phyloP scores from a whole-genome alignment of 805 yeast species.

The Candida succiphila region DNA sequence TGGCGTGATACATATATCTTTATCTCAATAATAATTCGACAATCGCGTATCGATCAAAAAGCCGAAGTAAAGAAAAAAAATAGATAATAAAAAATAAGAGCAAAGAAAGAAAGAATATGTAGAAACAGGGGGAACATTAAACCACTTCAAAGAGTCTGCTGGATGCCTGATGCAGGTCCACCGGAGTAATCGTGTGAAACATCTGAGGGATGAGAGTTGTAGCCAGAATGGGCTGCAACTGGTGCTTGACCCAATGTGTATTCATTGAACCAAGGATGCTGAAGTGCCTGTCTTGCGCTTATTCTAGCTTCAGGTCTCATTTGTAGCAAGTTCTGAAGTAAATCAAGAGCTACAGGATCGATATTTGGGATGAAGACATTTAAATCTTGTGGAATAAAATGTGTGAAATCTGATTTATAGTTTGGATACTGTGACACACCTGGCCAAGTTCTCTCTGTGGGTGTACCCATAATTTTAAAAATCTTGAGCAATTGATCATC shows the following conservation, averaged over 20 bases:
- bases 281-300: slow-evolving; percentile 51
- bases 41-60: not conserved
- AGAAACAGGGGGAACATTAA: no score
- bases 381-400: slow-evolving; percentile 84
- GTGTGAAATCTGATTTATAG: slow-evolving; percentile 73
- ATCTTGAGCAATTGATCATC: slow-evolving; percentile 92
- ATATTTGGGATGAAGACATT: slow-evolving; percentile 56
- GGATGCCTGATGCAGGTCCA: not conserved
- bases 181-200: not conserved
- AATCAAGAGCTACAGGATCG: slow-evolving; percentile 60
- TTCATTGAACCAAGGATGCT: slow-evolving; percentile 78
- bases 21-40: not conserved
- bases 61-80: not conserved
- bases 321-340: slow-evolving; percentile 48
- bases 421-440: slow-evolving; percentile 88
- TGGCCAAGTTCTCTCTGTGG: slow-evolving; percentile 94
- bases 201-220: not conserved
- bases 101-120: no score
- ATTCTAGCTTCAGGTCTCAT: slow-evolving; percentile 55
- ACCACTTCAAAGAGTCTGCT: not conserved
- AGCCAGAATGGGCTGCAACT: no score
- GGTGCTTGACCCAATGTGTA: slow-evolving; percentile 28
- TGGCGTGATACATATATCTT: not conserved
- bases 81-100: not conserved
- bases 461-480: slow-evolving; percentile 92